phyloP scores from a whole-genome alignment of 179 eudicot genomes.

The Silene vulgaris region DNA sequence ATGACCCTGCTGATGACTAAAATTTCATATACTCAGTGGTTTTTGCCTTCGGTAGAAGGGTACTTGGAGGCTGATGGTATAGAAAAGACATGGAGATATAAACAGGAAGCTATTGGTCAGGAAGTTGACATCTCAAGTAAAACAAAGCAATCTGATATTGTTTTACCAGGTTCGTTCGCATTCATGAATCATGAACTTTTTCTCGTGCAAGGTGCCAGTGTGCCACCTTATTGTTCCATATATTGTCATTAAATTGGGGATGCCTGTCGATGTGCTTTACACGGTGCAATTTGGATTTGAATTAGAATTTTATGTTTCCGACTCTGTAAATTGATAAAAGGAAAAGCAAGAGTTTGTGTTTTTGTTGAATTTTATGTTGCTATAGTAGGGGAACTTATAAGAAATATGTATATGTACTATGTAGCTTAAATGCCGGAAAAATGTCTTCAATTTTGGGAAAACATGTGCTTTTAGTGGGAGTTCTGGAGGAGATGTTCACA shows the following conservation, averaged over 20 bases:
- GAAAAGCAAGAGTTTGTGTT: not conserved
- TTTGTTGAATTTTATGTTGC: not conserved
- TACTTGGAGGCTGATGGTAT: conserved; percentile 75
- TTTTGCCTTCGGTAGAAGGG: conserved; percentile 72
- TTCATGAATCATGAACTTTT: not conserved
- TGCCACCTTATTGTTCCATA: not conserved
- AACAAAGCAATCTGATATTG: conserved; percentile 66
- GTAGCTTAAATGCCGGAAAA: not conserved
- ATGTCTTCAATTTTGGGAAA: not conserved
- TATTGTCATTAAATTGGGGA: not conserved
- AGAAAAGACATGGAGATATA: conserved; percentile 78
- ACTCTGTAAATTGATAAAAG: not conserved
- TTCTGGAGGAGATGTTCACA: not conserved
- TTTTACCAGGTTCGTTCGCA: conserved; percentile 65
- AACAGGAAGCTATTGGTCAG: conserved; percentile 53
- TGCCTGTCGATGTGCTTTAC: not conserved
- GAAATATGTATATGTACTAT: not conserved
- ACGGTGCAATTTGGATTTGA: not conserved
- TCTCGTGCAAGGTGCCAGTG: conserved; percentile 2
- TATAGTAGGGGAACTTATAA: not conserved
- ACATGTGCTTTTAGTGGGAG: not conserved
- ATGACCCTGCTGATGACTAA: conserved; percentile 7
- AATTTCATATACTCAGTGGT: conserved; percentile 54
- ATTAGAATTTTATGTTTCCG: not conserved
- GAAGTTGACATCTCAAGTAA: conserved; percentile 73